Evolutionary conservation across 2,329 filamentous ascomycete genomes (phyloP).

Genomic region (Blastomyces parvus): DNA sequence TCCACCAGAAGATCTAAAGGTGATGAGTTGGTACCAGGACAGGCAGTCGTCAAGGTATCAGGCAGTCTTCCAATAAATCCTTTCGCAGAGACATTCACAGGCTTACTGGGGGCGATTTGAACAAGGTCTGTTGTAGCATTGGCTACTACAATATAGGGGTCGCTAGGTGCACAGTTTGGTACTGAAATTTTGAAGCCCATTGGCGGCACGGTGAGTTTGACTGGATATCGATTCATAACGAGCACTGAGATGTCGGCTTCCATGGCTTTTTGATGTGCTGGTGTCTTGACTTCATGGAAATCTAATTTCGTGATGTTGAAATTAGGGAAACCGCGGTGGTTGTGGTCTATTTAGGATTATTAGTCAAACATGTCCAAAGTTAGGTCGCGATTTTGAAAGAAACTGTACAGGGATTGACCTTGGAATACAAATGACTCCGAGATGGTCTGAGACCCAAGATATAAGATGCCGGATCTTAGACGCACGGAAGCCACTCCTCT

Average conservation of each 20-base stretch:
- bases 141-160: constrained; percentile 69
- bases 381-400: constrained; percentile 30
- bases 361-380: background rate
- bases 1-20: constrained; percentile 75
- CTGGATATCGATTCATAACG: constrained; percentile 65
- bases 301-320: constrained; percentile 76
- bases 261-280: constrained; percentile 55
- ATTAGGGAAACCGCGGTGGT: constrained; percentile 67
- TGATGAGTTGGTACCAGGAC: constrained; percentile 67
- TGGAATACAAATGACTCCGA: constrained; percentile 68
- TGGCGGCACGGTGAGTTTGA: constrained; percentile 66
- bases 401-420: constrained; percentile 59
- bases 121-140: constrained; percentile 61
- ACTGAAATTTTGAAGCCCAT: constrained; percentile 79
- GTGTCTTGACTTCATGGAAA: constrained; percentile 58
- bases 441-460: constrained; percentile 66
- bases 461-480: constrained; percentile 69
- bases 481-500: constrained; percentile 63
- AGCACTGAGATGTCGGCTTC: constrained; percentile 67
- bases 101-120: constrained; percentile 56
- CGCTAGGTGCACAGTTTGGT: constrained; percentile 62
- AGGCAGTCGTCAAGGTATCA: constrained; percentile 59
- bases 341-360: constrained; percentile 31
- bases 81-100: constrained; percentile 59
- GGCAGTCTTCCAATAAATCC: constrained; percentile 67